These are phyloP conservation scores for Yarrowia sp. DNA, from an alignment of 805 yeast species.

Conservation along the genomic window DNA sequence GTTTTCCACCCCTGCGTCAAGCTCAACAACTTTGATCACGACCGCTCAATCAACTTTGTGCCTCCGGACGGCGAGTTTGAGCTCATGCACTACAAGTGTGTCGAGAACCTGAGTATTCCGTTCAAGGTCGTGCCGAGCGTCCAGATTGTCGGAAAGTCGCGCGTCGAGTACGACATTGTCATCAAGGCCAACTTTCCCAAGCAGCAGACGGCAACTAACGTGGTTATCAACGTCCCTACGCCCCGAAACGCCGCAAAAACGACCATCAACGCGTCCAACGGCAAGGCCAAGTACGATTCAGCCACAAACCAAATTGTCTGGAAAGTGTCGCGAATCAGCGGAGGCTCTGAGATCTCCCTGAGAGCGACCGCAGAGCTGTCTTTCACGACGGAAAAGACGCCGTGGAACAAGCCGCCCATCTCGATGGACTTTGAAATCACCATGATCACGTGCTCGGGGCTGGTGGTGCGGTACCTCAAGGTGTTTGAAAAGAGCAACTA, in stretches of 20 bases:
- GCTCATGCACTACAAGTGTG: constrained; percentile 68
- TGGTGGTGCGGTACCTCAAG: constrained; percentile 67
- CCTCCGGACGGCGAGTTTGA: constrained; percentile 91
- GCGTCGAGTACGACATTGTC: constrained; percentile 56
- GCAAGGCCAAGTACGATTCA: constrained; percentile 66
- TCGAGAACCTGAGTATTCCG: constrained; percentile 64
- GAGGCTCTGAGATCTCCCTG: constrained; percentile 61
- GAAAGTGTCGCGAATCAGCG: constrained; percentile 67
- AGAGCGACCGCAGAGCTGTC: constrained; percentile 52
- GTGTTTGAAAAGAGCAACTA: constrained; percentile 61
- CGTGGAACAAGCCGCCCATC: constrained; percentile 76
- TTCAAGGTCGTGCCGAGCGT: constrained; percentile 62
- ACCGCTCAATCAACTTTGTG: constrained; percentile 63
- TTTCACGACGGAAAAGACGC: constrained; percentile 35
- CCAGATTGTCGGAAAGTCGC: constrained; percentile 45
- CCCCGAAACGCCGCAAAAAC: constrained; percentile 60
- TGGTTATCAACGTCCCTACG: constrained; percentile 63
- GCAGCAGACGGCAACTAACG: constrained; percentile 61
- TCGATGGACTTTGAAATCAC: constrained; percentile 63
- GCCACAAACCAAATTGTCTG: constrained; percentile 65
- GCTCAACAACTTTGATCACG: constrained; percentile 62
- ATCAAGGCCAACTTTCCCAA: constrained; percentile 56
- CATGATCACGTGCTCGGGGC: constrained; percentile 75
- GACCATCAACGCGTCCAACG: constrained; percentile 49
- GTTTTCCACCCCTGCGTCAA: constrained; percentile 87